Base-by-base conservation (phyloP, 495 filamentous ascomycete genomes). In the Penicillium coffeae region DNA sequence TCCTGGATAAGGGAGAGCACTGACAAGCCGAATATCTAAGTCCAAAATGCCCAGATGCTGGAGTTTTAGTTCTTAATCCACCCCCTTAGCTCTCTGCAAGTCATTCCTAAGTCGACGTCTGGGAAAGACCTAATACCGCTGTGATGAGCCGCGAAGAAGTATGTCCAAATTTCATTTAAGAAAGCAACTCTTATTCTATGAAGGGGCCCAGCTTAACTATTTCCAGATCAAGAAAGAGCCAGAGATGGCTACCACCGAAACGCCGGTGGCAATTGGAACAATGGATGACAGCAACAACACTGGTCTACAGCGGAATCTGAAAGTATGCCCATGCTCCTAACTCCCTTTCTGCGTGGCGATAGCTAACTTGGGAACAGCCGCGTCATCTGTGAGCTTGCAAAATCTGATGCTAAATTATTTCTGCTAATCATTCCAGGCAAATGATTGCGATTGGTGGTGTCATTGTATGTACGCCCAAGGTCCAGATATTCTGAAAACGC, bases 361-460 rank as follows among this genome's bases (percentile, higher is more conserved):
- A 33, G 35, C 22, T 48, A n/a, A n/a, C 5, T 3, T 1, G 21
- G n/a, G 3, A 19, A 5, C 27, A 59, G 55, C 55, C 55, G 5
- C 55, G 55, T 27, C 55, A 59, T 41, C 42, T 59, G 55, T 59
- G 36, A 52, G 51, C 39, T 18, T 27, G 13, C 15, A 42, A 21
- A 16, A 7, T 13, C n/a, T n/a, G n/a, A n/a, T n/a, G n/a, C n/a
- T n/a, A n/a, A n/a, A n/a, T n/a, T n/a, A n/a, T n/a, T n/a, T n/a
- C 30, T 36, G 13, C 15, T 36, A 8, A 21, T n/a, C n/a, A n/a
- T n/a, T n/a, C 19, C 21, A 59, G 55, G 9, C 55, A 59, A 46
- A 59, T 59, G 55, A 59, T 59, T 46, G 51, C 55, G 10, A 51
- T 59, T 30, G 55, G 55, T 32, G 55, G 55, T 38, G 55, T 59